Percentiles rank a stretch among this genome's conserved stretches.
phyloP scores from a whole-genome alignment of 805 yeast species.

The Ogataea pini region DNA sequence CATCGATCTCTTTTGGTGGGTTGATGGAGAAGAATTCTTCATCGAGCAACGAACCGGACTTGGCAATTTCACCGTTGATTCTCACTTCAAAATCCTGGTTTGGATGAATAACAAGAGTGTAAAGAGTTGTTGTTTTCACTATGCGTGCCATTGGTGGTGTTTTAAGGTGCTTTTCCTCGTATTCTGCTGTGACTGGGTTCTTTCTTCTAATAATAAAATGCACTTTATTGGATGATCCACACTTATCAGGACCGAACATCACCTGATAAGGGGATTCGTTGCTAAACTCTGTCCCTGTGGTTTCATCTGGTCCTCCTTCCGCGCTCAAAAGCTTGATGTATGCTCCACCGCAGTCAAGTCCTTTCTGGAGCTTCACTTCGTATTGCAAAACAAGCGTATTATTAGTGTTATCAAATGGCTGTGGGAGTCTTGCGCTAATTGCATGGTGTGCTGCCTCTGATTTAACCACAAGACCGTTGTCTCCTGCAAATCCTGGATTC shows the following conservation, averaged over 20 bases:
- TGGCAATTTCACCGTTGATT: conserved; percentile 72
- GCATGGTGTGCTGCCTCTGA: conserved; percentile 81
- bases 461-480: conserved; percentile 75
- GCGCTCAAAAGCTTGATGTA: conserved; percentile 71
- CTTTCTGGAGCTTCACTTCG: conserved; percentile 82
- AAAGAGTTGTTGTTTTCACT: conserved; percentile 61
- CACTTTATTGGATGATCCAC: conserved; percentile 78
- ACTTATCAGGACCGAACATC: conserved; percentile 94
- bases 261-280: conserved; percentile 74
- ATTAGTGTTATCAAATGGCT: conserved; percentile 58
- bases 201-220: conserved; percentile 70
- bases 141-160: conserved; percentile 67
- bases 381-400: conserved; percentile 81
- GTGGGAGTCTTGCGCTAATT: conserved; percentile 61
- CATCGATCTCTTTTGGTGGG: conserved; percentile 66
- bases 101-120: conserved; percentile 72
- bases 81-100: conserved; percentile 76
- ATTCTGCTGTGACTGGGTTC: conserved; percentile 52
- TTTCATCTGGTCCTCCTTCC: conserved; percentile 37
- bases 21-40: conserved; percentile 56
- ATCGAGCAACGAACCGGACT: conserved; percentile 66
- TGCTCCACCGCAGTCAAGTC: conserved; percentile 85
- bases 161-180: conserved; percentile 68
- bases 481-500: conserved; percentile 61
- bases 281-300: conserved; percentile 45